Evolutionary conservation across 2,329 filamentous ascomycete genomes (phyloP).

Genomic region (Monosporascus sp.): DNA sequence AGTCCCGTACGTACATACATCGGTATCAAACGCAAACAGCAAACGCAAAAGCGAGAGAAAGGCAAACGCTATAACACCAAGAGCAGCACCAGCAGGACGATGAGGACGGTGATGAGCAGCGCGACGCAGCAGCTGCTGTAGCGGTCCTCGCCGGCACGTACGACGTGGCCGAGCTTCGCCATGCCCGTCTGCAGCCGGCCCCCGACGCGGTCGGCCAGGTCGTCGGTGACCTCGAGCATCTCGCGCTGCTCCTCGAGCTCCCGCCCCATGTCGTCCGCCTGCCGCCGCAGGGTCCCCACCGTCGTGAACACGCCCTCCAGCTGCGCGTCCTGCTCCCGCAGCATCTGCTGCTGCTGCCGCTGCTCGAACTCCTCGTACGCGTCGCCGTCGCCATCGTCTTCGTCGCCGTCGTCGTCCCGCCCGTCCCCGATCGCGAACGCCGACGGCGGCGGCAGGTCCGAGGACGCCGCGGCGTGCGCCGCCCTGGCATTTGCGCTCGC

Average conservation of each 20-base stretch:
- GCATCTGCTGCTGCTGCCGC: constrained; percentile 83
- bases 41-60: background rate
- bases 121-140: constrained; percentile 87
- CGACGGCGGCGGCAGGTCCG: constrained; percentile 49
- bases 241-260: constrained; percentile 93
- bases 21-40: background rate
- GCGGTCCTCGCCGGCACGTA: constrained; percentile 84
- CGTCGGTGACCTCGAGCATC: constrained; percentile 81
- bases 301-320: constrained; percentile 90
- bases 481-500: constrained; percentile 8
- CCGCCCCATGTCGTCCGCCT: constrained; percentile 92
- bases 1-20: too few species aligned
- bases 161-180: constrained; percentile 78
- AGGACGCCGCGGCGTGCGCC: constrained; percentile 29
- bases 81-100: constrained; percentile 78
- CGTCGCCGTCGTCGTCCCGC: constrained; percentile 29
- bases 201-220: constrained; percentile 78
- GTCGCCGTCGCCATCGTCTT: constrained; percentile 43
- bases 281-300: constrained; percentile 81
- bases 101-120: constrained; percentile 79
- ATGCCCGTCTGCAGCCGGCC: constrained; percentile 81
- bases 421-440: constrained; percentile 55
- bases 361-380: constrained; percentile 82
- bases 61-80: constrained; percentile 45
- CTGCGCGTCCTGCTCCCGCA: constrained; percentile 91